phyloP scores from a whole-genome alignment of 176 grass and related monocot genomes.

The Aegilops speltoides region DNA sequence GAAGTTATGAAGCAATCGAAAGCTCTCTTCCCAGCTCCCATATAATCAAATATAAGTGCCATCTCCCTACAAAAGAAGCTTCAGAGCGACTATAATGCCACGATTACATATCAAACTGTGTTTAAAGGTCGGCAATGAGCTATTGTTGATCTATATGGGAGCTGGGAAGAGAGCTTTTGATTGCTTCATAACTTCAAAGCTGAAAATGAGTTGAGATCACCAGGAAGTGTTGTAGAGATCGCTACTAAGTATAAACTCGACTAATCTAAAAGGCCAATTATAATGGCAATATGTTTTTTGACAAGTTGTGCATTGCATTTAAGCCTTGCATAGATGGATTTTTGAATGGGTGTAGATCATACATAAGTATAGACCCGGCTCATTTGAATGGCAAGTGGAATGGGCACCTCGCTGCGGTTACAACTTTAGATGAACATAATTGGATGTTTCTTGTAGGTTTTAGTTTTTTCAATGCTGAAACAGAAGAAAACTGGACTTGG shows the following conservation, averaged over 20 bases:
- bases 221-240: background rate
- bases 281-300: background rate
- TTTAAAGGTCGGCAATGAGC: too few species aligned
- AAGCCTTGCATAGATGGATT: background rate
- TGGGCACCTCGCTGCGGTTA: background rate
- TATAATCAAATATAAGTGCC: background rate
- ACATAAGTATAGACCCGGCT: background rate
- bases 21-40: background rate
- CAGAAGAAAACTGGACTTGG: background rate
- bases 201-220: background rate
- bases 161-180: background rate
- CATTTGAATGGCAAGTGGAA: background rate
- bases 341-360: background rate
- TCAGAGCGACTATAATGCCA: too few species aligned
- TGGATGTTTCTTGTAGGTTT: background rate
- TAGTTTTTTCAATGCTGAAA: background rate
- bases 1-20: background rate
- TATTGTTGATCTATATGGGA: background rate
- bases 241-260: background rate
- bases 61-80: too few species aligned
- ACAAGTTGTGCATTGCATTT: background rate
- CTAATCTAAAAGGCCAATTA: too few species aligned
- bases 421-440: background rate
- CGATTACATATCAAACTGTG: too few species aligned
- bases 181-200: background rate